Percentiles rank a stretch among this genome's conserved stretches.
These are phyloP conservation scores for Auricularia sp. DNA, from an alignment of 768 basidiomycete genomes.

Conservation along the genomic window DNA sequence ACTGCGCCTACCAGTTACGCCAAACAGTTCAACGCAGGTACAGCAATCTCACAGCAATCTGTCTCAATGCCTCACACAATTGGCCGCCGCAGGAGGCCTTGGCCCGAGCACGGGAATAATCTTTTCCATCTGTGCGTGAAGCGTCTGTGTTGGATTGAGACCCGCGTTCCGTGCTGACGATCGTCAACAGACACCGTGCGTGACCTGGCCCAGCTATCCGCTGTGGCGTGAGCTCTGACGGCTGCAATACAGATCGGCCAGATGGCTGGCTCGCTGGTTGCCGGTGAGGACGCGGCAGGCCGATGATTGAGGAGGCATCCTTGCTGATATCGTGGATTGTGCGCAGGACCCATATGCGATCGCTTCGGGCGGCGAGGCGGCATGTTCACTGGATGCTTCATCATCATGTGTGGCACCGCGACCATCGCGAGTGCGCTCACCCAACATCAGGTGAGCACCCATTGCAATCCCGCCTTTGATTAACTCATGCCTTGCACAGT, in stretches of 20 bases:
- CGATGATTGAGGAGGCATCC: too few relatives aligned
- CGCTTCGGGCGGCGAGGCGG: slow-evolving; percentile 20
- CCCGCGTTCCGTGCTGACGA: not conserved
- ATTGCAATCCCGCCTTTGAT: not conserved
- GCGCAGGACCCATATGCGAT: slow-evolving; percentile 19
- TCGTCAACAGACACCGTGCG: not conserved
- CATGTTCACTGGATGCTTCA: slow-evolving; percentile 17
- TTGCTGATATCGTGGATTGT: too few relatives aligned
- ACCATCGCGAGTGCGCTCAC: slow-evolving; percentile 18
- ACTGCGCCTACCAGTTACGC: not conserved
- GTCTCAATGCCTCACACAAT: not conserved
- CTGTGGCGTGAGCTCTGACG: too few relatives aligned
- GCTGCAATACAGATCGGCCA: slow-evolving; percentile 3
- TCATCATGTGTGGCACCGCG: slow-evolving; percentile 16
- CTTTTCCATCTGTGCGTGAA: slow-evolving; percentile 7
- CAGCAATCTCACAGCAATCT: not conserved
- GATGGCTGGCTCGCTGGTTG: slow-evolving; percentile 7
- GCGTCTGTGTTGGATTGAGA: not conserved
- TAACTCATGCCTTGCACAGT: slow-evolving; percentile 10
- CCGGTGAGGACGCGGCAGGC: not conserved
- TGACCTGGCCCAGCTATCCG: not conserved
- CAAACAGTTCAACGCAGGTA: slow-evolving; percentile 2
- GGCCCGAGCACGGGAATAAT: slow-evolving; percentile 9
- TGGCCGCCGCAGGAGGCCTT: slow-evolving; percentile 2
- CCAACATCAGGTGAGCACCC: slow-evolving; percentile 3